Base-by-base conservation (phyloP, 768 basidiomycete genomes). In the Rhodocollybia butyracea region DNA sequence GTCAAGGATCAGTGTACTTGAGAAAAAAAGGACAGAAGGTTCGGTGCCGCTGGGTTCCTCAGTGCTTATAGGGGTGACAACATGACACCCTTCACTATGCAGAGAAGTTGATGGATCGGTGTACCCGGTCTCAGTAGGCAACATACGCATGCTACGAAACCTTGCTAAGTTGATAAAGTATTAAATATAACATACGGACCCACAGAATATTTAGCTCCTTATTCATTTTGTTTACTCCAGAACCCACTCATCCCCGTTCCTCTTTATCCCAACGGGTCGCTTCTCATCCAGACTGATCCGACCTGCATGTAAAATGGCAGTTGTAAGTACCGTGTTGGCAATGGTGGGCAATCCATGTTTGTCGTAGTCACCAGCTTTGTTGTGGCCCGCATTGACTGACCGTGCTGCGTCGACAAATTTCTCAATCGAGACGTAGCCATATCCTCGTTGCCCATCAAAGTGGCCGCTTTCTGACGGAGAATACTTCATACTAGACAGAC, bases 371-470 rank as follows among this genome's bases (percentile, higher is more conserved):
- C 68, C 75, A 21, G 92, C 82, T 66, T 80, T 79, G 48, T 81
- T 74, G 52, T 76, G 66, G 7, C 86, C 84, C 22, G 86, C 84
- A 64, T 94, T 92, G 63, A 94, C 89, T 58, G 31, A 34, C 50
- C 86, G 81, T 40, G 87, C 84, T 17, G 89, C 90, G 66, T 91
- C 92, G 67, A 96, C 76, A 71, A 95, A 95, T 71, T 90, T 94
- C 71, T 93, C 93, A 62, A 95, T 90, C 17, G 91, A 94, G 63
- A 95, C 76, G 68, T 96, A 85, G 58, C 90, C 94, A 69, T 97
- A 97, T 15, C 94, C 94, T 55, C 88, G 83, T 72, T 95, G 94
- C 27, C 94, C 94, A 64, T 96, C 94, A 66, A 97, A 96, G 71
- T 92, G 88, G 5, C 93, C 94, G 54, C 82, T 88, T 72, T 90